Evolutionary conservation across 306 rosid genomes (phyloP), one percentile per base, ranked within the genome.

Genomic region (Quercus mongolica): DNA sequence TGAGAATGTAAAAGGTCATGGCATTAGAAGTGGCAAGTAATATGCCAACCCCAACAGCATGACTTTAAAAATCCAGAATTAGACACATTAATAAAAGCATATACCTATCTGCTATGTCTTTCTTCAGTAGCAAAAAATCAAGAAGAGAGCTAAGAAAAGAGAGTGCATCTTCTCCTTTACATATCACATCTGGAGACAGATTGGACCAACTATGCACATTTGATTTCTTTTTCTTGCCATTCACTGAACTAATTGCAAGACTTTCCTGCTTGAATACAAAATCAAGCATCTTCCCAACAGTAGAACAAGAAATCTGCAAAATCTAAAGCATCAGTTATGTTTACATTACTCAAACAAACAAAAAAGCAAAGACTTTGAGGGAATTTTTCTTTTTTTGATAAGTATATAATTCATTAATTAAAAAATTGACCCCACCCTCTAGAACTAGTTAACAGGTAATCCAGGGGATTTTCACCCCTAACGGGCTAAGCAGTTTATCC

Each of bases 91-190:
- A 70, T 21, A 71, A 85, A 44, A 74, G 57, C 49, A 76, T 49
- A 93, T 49, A 93, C 98, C 99, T 92, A 85, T 86, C 79, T 74
- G 75, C 81, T 31, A 90, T 86, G 84, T 88, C 91, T 78, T 91
- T 94, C 91, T 92, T 92, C 77, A 91, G 75, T 19, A 94, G 88
- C 82, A 94, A 87, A 83, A 94, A 84, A 83, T 91, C 97, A 83
- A 94, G 89, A 77, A 94, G 82, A 72, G 99, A 87, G 79, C 94
- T 77, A 63, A 94, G 90, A 62, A 82, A 76, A 86, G 82, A 74
- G 77, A 84, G 65, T 25, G 88, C 79, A 78, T 71, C 82, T 56
- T 78, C 91, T 76, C 89, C 80, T 74, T 69, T 79, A 82, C 79
- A 77, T 46, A 88, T 80, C 79, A 55, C 83, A 65, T 82, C 74